Evolutionary conservation across 129 eudicot species (phyloP).

Genomic region (Artemisia annua): DNA sequence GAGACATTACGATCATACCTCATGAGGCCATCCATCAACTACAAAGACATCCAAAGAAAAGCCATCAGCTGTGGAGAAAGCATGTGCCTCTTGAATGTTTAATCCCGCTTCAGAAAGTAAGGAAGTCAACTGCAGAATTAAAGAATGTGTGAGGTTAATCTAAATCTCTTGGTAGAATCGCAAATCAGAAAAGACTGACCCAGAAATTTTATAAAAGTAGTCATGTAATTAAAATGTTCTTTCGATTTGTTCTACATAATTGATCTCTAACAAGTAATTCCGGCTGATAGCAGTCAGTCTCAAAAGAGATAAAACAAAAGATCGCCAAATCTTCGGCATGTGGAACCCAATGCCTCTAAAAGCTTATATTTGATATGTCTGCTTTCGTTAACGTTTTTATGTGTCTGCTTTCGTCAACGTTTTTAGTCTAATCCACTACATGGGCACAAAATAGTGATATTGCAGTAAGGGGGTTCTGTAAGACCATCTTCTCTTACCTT

Average conservation of each 20-base stretch:
- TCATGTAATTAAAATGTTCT: background rate
- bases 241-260: too few species aligned
- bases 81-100: constrained; percentile 93
- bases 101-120: constrained; percentile 74
- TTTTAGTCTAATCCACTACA: too few species aligned
- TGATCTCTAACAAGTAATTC: too few species aligned
- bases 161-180: background rate
- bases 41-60: constrained; percentile 91
- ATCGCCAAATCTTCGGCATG: too few species aligned
- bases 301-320: too few species aligned
- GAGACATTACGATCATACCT: constrained; percentile 45
- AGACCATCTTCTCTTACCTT: background rate
- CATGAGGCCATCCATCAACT: constrained; percentile 84
- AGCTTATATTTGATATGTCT: too few species aligned
- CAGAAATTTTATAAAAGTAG: too few species aligned
- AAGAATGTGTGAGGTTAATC: background rate
- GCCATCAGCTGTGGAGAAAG: constrained; percentile 88
- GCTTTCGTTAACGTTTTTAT: too few species aligned
- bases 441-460: background rate
- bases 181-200: background rate
- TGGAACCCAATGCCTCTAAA: too few species aligned
- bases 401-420: too few species aligned
- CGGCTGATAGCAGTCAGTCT: too few species aligned
- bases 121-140: constrained; percentile 59
- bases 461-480: background rate